These are phyloP conservation scores for Pouteria campechiana DNA, from an alignment of 179 eudicot species.

Conservation along the genomic window DNA sequence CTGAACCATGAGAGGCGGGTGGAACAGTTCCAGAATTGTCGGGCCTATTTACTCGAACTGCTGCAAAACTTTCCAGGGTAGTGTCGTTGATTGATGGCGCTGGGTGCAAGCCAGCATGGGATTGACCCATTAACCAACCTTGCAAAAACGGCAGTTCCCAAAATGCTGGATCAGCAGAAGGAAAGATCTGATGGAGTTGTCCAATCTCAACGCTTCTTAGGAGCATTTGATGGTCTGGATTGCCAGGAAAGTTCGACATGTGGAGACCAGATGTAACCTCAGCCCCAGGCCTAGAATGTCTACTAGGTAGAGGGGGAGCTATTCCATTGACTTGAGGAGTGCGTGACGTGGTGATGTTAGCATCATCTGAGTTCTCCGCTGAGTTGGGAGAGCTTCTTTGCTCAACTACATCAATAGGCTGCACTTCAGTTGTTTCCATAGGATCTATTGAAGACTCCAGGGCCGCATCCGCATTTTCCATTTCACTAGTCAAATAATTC, in stretches of 20 bases:
- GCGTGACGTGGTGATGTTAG: no score
- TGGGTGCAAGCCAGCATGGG: conserved; percentile 77
- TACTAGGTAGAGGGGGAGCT: no score
- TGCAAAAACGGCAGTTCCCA: conserved; percentile 95
- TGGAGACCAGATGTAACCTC: no score
- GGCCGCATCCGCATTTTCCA: conserved; percentile 23
- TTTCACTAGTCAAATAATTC: conserved; percentile 27
- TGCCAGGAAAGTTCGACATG: no score
- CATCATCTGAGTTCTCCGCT: no score
- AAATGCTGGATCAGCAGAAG: conserved; percentile 60
- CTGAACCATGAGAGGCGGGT: conserved; percentile 5
- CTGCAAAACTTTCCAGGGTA: conserved; percentile 30
- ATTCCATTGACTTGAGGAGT: no score
- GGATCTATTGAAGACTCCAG: conserved; percentile 39
- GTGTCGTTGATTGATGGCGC: conserved; percentile 32
- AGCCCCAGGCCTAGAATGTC: no score
- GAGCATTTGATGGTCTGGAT: no score
- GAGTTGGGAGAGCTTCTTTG: no score
- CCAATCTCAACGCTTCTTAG: no score
- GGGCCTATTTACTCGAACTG: conserved; percentile 21
- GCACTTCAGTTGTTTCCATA: conserved; percentile 54
- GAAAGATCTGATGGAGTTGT: conserved; percentile 52
- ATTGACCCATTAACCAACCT: conserved; percentile 96
- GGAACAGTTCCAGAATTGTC: conserved; percentile 4
- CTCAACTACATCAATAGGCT: no score